These are phyloP conservation scores for Pythium guiyangense DNA, from an alignment of 352 stramenopile species.

Conservation along the genomic window DNA sequence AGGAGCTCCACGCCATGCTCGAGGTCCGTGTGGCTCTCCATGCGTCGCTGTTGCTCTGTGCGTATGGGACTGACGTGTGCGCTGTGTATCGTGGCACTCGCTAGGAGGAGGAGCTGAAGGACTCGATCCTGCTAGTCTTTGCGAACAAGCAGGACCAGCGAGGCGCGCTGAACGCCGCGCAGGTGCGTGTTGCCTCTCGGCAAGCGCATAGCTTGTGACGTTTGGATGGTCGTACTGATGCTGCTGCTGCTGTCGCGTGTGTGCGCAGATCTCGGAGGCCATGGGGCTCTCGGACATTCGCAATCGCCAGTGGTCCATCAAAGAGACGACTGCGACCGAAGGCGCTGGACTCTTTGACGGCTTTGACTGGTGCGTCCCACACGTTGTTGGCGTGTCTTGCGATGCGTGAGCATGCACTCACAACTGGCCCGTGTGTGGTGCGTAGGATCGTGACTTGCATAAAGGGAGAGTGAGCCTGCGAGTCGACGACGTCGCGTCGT, in stretches of 20 bases:
- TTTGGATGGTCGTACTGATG: neutral
- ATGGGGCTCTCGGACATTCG: slow-evolving; percentile 97
- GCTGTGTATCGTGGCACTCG: neutral
- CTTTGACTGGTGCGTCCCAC: slow-evolving; percentile 94
- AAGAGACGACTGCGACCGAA: slow-evolving; percentile 98
- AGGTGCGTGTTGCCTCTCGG: slow-evolving; percentile 36
- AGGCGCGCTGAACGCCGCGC: slow-evolving; percentile 86
- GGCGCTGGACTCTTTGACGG: slow-evolving; percentile 98
- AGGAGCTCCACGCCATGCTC: slow-evolving; percentile 97
- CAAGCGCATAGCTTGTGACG: neutral
- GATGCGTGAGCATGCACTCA: neutral
- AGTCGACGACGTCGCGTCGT: neutral
- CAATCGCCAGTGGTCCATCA: slow-evolving; percentile 99
- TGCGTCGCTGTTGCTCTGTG: neutral
- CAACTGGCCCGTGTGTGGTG: neutral
- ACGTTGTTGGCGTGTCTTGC: neutral
- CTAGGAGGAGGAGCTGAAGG: slow-evolving; percentile 98
- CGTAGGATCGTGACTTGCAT: slow-evolving; percentile 88
- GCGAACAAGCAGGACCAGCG: slow-evolving; percentile 99
- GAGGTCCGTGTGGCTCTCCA: slow-evolving; percentile 46
- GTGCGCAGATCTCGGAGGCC: slow-evolving; percentile 94
- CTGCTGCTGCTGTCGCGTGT: neutral
- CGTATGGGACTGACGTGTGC: neutral
- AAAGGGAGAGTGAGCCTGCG: slow-evolving; percentile 68
- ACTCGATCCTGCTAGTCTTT: slow-evolving; percentile 99